Base-by-base conservation (phyloP, 768 basidiomycete genomes). In the Hortiboletus campestris region DNA sequence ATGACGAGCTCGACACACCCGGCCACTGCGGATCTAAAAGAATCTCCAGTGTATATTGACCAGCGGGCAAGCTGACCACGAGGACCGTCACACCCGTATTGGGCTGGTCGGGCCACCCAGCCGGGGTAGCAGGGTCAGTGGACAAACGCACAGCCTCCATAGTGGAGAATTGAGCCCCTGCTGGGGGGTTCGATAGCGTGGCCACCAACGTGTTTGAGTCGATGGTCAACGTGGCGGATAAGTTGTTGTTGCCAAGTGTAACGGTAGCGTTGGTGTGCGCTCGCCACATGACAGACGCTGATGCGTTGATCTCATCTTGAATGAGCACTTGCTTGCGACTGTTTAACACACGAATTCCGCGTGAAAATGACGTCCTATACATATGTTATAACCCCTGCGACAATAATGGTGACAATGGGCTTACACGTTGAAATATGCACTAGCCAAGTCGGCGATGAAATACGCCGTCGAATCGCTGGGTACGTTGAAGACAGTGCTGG, bases 211-310 rank as follows among this genome's bases (percentile, higher is more conserved):
- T 86, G 70, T 91, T 74, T 31, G 81, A 85, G 42, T 80, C 89
- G 48, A 95, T 81, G 8, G 73, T 75, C 58, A 99, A 76, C 4
- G 86, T 91, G 1, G 94, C 96, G 1, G 85, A 81, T 5, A 80
- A 82, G 32, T 86, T 85, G 50, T 70, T 73, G 50, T 73, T 65
- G 53, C 69, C 63, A 36, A 92, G 71, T n/a, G 78, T 69, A 22
- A 84, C 61, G 4, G 93, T 92, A 12, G 96, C 95, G 73, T 98
- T 98, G 53, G 96, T 98, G 73, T 98, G 94, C 80, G 91, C 90
- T 45, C 93, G 85, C 96, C 96, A 97, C 75, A 86, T 82, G 44
- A 97, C 70, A 20, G 77, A 62, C 7, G 70, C 76, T 34, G 78
- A 71, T 3, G 85, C 75, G 17, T 72, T 79, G 66, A 98, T 86